phyloP scores from a whole-genome alignment of 2,329 filamentous ascomycete species.

The Lasiodiplodia gonubiensis region DNA sequence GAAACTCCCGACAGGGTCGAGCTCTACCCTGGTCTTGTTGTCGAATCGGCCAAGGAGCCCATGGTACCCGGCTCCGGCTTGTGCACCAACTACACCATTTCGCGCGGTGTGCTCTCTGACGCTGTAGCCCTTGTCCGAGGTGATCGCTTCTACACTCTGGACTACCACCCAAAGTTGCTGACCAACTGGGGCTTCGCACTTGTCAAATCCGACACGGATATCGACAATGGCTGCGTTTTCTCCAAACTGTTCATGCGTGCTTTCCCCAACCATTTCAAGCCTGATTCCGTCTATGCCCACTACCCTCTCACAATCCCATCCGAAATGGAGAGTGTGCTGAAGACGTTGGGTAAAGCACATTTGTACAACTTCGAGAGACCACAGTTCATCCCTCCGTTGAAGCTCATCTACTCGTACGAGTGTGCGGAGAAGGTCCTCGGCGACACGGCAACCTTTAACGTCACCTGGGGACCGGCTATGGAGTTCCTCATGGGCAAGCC shows the following conservation, averaged over 20 bases:
- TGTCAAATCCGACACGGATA: conserved; percentile 71
- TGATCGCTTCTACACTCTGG: conserved; percentile 79
- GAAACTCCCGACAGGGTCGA: conserved; percentile 81
- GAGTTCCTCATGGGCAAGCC: conserved; percentile 66
- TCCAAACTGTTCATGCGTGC: conserved; percentile 83
- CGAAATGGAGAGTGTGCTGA: conserved; percentile 75
- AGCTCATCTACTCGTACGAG: conserved; percentile 66
- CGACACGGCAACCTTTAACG: conserved; percentile 66
- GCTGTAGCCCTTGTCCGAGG: conserved; percentile 79
- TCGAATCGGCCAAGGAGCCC: conserved; percentile 75
- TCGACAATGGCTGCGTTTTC: conserved; percentile 83
- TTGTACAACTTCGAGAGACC: conserved; percentile 74
- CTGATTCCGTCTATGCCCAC: conserved; percentile 80
- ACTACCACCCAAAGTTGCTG: conserved; percentile 71
- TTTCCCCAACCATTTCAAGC: conserved; percentile 79
- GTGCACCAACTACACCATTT: conserved; percentile 76
- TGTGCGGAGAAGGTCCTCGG: conserved; percentile 67
- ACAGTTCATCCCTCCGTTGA: conserved; percentile 48
- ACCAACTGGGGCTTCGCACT: conserved; percentile 87
- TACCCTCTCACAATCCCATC: conserved; percentile 74
- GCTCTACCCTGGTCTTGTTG: conserved; percentile 78
- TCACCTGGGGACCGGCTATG: conserved; percentile 68
- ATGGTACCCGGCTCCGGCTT: conserved; percentile 74
- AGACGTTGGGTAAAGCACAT: conserved; percentile 68
- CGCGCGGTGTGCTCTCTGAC: conserved; percentile 76